phyloP scores from a whole-genome alignment of 306 rosid species.

The Boehmeria nivea region DNA sequence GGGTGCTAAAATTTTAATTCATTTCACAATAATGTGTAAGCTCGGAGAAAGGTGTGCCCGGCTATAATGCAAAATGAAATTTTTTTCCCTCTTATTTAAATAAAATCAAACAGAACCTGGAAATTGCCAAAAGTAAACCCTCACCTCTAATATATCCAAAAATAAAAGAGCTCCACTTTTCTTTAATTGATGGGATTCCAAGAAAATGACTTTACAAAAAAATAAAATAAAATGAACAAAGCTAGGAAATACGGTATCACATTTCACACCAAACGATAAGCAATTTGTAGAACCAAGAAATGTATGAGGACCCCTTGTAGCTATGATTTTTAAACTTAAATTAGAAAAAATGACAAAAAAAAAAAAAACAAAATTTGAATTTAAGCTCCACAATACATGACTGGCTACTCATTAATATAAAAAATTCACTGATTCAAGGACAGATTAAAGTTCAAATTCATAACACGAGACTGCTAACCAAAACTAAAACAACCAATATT shows the following conservation, averaged over 20 bases:
- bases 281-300: too few relatives aligned
- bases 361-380: background rate
- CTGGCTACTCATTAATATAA: conserved; percentile 1
- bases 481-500: conserved; percentile 12
- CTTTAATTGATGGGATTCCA: too few relatives aligned
- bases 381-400: conserved; percentile 10
- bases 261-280: too few relatives aligned
- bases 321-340: too few relatives aligned
- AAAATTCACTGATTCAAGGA: conserved; percentile 3
- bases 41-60: too few relatives aligned
- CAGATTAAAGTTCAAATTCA: conserved; percentile 20
- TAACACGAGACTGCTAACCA: conserved; percentile 10
- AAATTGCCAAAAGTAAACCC: background rate
- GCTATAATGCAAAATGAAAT: too few relatives aligned
- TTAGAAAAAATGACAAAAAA: background rate
- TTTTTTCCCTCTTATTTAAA: too few relatives aligned
- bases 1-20: too few relatives aligned
- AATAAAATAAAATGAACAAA: background rate
- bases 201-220: background rate
- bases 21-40: too few relatives aligned
- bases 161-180: background rate
- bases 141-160: background rate
- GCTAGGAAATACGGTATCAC: too few relatives aligned
- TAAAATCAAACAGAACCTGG: background rate
- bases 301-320: too few relatives aligned